These are phyloP conservation scores for Medicago truncatula DNA, from an alignment of 306 rosid genomes.

Conservation along the genomic window MtrunA17r5.0-ANR NC_053042.1:19973001-19973500, in stretches of 20 bases:
- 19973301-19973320: neutral
- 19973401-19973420: conserved; percentile 77
- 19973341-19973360: neutral
- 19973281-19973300: neutral
- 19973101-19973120: neutral
- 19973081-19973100: too few relatives aligned
- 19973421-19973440: conserved; percentile 70
- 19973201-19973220: conserved; percentile 7
- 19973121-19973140: neutral
- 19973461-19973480: conserved; percentile 86
- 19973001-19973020: too few relatives aligned
- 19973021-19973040: too few relatives aligned
- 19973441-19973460: conserved; percentile 82
- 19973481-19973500: conserved; percentile 65
- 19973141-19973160: neutral
- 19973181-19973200: neutral
- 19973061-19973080: too few relatives aligned
- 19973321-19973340: conserved; percentile 20
- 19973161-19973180: neutral
- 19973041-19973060: too few relatives aligned
- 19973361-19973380: conserved; percentile 39
- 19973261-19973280: neutral
- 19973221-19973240: neutral
- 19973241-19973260: neutral
- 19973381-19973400: conserved; percentile 79